Evolutionary conservation across 441 rosid genomes (phyloP).

Genomic region (Aquilaria agallochum): DNA sequence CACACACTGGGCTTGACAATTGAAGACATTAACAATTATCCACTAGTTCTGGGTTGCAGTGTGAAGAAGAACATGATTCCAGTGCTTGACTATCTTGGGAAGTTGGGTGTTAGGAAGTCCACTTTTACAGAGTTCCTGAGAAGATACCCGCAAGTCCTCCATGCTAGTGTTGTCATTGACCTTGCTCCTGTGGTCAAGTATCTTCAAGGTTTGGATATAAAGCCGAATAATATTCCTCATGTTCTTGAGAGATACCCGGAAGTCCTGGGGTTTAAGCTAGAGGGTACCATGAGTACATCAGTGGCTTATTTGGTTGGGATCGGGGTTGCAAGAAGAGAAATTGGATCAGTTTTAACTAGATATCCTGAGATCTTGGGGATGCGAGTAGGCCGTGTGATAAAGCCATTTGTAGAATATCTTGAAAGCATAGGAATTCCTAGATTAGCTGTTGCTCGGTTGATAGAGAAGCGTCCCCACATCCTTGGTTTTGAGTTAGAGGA

Average conservation of each 20-base stretch:
- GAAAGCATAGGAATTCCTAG: constrained; percentile 73
- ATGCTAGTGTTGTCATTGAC: constrained; percentile 91
- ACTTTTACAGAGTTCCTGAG: constrained; percentile 69
- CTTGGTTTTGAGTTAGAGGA: constrained; percentile 76
- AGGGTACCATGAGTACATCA: constrained; percentile 97
- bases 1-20: constrained; percentile 70
- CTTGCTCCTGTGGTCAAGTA: constrained; percentile 90
- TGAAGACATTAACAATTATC: constrained; percentile 84
- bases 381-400: constrained; percentile 84
- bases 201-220: constrained; percentile 91
- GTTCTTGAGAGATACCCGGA: constrained; percentile 95
- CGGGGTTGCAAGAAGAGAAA: constrained; percentile 85
- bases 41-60: constrained; percentile 94
- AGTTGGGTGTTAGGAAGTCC: constrained; percentile 86
- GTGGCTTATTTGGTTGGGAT: constrained; percentile 94
- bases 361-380: constrained; percentile 87
- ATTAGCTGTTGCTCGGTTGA: constrained; percentile 87
- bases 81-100: constrained; percentile 89
- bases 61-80: constrained; percentile 98
- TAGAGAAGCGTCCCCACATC: constrained; percentile 78
- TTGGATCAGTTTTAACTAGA: constrained; percentile 73
- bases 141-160: constrained; percentile 89
- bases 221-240: constrained; percentile 67
- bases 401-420: constrained; percentile 87
- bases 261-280: constrained; percentile 90